Evolutionary conservation across 192 early-diverging fungal genomes (phyloP).

Genomic region (Backusella tarrabulga): DNA sequence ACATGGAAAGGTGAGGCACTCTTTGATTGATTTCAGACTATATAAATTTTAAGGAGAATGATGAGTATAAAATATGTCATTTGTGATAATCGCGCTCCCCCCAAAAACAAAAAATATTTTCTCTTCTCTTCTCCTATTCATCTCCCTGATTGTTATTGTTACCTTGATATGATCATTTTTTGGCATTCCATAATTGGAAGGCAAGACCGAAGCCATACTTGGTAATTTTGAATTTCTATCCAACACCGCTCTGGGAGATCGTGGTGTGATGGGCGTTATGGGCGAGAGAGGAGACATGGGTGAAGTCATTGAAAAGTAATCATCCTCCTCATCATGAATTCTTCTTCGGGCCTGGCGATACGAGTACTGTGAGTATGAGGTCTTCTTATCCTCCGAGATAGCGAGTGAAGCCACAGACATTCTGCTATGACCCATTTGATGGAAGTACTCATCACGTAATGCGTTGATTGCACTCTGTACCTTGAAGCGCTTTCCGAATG

Average conservation of each 20-base stretch:
- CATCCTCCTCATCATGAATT: neutral
- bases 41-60: neutral
- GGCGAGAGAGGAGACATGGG: neutral
- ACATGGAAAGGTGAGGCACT: neutral
- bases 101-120: neutral
- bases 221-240: neutral
- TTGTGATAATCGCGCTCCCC: neutral
- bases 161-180: neutral
- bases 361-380: neutral
- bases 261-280: neutral
- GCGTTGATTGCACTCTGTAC: slow-evolving; percentile 62
- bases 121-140: neutral
- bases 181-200: neutral
- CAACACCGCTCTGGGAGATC: neutral
- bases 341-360: neutral
- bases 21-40: slow-evolving; percentile 7
- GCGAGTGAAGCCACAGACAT: neutral
- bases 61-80: neutral
- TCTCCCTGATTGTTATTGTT: neutral
- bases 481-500: slow-evolving; percentile 66
- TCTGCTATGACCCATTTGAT: neutral
- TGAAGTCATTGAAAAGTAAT: neutral
- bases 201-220: neutral
- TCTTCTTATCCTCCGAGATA: neutral
- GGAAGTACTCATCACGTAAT: slow-evolving; percentile 37